Conservation (phyloP, 2,329 filamentous ascomycete species). For the Triangularia setosa region DNA sequence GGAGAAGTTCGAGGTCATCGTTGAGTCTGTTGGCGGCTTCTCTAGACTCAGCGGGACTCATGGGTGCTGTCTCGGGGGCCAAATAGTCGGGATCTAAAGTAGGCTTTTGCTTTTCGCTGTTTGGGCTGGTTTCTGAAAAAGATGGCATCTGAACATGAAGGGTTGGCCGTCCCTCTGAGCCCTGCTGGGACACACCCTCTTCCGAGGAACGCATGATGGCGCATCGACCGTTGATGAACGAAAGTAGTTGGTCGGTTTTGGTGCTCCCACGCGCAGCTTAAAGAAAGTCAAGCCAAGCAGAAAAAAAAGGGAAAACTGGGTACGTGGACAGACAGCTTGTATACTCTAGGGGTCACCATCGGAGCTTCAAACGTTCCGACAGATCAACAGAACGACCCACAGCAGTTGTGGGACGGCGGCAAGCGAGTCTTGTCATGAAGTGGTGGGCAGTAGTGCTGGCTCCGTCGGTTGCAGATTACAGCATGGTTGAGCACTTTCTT, state of each 20-base stretch:
- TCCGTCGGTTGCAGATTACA: neutral
- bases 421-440: constrained; percentile 3
- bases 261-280: neutral
- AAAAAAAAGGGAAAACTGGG: neutral
- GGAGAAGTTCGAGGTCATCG: constrained; percentile 48
- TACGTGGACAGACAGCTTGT: neutral
- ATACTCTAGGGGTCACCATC: constrained; percentile 2
- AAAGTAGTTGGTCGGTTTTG: neutral
- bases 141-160: constrained; percentile 24
- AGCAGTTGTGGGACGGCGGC: constrained; percentile 12
- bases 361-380: neutral
- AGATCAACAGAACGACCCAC: constrained; percentile 18
- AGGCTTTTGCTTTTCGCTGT: constrained; percentile 6
- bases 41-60: constrained; percentile 27
- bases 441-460: constrained; percentile 12
- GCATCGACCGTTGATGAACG: constrained; percentile 2
- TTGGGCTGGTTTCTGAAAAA: constrained; percentile 5
- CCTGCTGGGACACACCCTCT: neutral
- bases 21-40: constrained; percentile 38
- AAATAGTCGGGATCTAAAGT: constrained; percentile 18
- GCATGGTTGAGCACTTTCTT: neutral
- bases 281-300: neutral
- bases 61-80: constrained; percentile 15
- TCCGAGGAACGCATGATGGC: constrained; percentile 15
- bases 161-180: constrained; percentile 10